Percentiles rank a stretch among this genome's conserved stretches.
phyloP scores from a whole-genome alignment of 441 rosid genomes.

The Pelargonium myrrhifolium region DNA sequence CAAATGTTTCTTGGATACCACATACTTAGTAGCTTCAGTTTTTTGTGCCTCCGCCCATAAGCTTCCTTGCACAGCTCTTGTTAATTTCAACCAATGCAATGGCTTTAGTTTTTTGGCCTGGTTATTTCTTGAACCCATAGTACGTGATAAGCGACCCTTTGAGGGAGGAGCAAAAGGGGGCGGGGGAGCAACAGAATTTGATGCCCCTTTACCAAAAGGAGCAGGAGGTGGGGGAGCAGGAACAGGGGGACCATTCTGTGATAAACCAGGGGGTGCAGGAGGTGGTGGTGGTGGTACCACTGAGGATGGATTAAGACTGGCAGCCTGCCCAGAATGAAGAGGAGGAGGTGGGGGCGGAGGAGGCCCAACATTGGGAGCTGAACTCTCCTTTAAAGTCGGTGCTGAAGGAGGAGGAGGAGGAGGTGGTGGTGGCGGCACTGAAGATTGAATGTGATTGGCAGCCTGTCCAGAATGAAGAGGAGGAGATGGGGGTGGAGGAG shows the following conservation, averaged over 20 bases:
- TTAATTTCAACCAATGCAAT: constrained; percentile 88
- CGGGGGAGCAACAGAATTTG: constrained; percentile 42
- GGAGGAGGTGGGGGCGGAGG: constrained; percentile 58
- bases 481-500: constrained; percentile 38
- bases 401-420: neutral
- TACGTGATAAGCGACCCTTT: constrained; percentile 53
- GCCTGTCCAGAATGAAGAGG: too few species aligned
- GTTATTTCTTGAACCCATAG: constrained; percentile 39
- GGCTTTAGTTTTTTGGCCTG: constrained; percentile 75
- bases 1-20: neutral
- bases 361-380: constrained; percentile 15
- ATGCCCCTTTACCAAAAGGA: constrained; percentile 33
- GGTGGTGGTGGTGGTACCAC: constrained; percentile 32
- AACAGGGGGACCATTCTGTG: constrained; percentile 21
- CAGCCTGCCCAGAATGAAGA: constrained; percentile 21
- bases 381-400: neutral
- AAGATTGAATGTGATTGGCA: too few species aligned
- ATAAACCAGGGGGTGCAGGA: constrained; percentile 17
- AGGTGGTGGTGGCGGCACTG: neutral
- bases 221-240: constrained; percentile 58
- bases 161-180: constrained; percentile 45
- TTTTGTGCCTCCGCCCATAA: constrained; percentile 91
- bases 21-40: constrained; percentile 68
- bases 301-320: constrained; percentile 19
- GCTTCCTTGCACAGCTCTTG: constrained; percentile 91